Evolutionary conservation across 441 rosid species (phyloP).

Genomic region (Manihot esculenta): DNA sequence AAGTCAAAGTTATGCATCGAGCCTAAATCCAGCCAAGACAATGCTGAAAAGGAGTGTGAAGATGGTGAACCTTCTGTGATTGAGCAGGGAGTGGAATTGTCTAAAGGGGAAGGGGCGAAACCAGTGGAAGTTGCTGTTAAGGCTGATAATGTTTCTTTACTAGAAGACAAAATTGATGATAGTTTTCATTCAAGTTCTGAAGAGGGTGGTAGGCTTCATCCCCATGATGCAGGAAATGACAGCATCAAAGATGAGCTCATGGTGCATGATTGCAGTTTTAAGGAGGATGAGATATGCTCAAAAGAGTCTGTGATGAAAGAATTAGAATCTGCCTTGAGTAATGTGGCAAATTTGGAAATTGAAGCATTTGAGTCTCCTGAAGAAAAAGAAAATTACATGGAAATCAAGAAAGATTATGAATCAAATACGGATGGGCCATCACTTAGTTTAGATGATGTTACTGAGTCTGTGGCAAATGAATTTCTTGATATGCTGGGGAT

Average conservation of each 20-base stretch:
- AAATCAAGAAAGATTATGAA: constrained; percentile 28
- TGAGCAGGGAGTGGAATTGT: constrained; percentile 40
- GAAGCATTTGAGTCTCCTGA: constrained; percentile 54
- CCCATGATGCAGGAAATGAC: constrained; percentile 23
- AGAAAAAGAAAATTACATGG: constrained; percentile 40
- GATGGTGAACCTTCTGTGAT: constrained; percentile 41
- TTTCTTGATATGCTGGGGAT: constrained; percentile 84
- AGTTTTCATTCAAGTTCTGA: constrained; percentile 24
- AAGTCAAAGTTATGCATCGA: constrained; percentile 29
- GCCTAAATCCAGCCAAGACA: constrained; percentile 30
- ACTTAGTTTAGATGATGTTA: constrained; percentile 49
- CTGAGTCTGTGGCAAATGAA: constrained; percentile 73
- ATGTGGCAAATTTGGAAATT: constrained; percentile 55
- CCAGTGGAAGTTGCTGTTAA: constrained; percentile 20
- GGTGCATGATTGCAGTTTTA: constrained; percentile 26
- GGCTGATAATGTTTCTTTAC: constrained; percentile 18
- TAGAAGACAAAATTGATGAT: constrained; percentile 31
- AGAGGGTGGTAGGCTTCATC: constrained; percentile 35
- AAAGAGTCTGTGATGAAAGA: constrained; percentile 74
- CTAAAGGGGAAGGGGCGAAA: constrained; percentile 31
- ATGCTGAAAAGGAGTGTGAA: constrained; percentile 37
- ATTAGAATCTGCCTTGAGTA: constrained; percentile 66
- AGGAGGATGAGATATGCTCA: constrained; percentile 40
- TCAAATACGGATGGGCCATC: constrained; percentile 37
- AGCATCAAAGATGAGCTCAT: constrained; percentile 26